Conservation (phyloP, 352 stramenopile species). For the Blastocystis sp. region DNA sequence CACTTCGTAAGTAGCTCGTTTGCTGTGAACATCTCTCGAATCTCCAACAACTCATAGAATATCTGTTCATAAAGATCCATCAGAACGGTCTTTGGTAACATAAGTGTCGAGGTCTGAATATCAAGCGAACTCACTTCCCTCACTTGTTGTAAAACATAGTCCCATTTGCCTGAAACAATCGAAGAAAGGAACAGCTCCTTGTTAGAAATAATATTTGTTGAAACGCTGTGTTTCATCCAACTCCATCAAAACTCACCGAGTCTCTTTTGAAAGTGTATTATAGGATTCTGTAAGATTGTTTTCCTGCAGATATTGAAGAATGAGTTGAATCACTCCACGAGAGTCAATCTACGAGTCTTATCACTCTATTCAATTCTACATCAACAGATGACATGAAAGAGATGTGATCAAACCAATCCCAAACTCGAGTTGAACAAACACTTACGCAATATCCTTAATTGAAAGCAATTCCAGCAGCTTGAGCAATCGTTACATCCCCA, state of each 20-base stretch:
- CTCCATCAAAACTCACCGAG: not conserved
- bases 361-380: not conserved
- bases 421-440: not conserved
- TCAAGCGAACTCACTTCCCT: conserved; percentile 64
- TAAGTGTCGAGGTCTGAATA: conserved; percentile 67
- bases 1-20: conserved; percentile 67
- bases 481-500: not conserved
- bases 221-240: not conserved
- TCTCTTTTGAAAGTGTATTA: conserved; percentile 28
- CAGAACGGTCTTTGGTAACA: not conserved
- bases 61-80: conserved; percentile 80
- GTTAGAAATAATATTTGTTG: conserved; percentile 72
- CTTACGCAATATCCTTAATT: not conserved
- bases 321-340: not conserved
- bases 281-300: conserved; percentile 34
- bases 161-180: conserved; percentile 78
- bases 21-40: conserved; percentile 67
- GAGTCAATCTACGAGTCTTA: conserved; percentile 28
- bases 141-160: conserved; percentile 80
- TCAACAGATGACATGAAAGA: conserved; percentile 23
- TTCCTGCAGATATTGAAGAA: conserved; percentile 52
- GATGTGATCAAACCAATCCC: not conserved
- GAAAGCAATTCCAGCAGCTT: not conserved
- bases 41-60: conserved; percentile 78
- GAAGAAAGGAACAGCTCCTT: conserved; percentile 74